Percentiles rank a stretch among this genome's conserved stretches.
These are phyloP conservation scores for Podospora appendiculata DNA, from an alignment of 495 filamentous ascomycete genomes.

Conservation along the genomic window DNA sequence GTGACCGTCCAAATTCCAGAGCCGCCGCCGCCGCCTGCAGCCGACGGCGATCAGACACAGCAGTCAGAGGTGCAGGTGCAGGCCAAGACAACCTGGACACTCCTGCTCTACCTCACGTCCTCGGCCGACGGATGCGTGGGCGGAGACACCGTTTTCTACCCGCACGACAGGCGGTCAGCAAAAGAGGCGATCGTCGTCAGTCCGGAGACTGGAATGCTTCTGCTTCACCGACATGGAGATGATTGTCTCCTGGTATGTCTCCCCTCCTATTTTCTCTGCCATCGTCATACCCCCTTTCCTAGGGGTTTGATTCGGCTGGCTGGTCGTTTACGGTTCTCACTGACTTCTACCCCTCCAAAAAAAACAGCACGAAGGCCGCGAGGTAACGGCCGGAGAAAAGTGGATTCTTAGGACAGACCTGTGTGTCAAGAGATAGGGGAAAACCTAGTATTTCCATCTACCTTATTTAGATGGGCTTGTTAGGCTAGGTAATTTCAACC, in stretches of 20 bases:
- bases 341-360: background rate
- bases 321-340: background rate
- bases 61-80: conserved; percentile 18
- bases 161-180: conserved; percentile 51
- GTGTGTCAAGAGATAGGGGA: conserved; percentile 47
- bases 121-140: conserved; percentile 47
- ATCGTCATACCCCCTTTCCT: background rate
- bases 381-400: conserved; percentile 78
- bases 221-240: conserved; percentile 84
- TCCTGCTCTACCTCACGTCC: conserved; percentile 79
- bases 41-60: conserved; percentile 1
- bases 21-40: too few relatives aligned
- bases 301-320: background rate
- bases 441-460: background rate
- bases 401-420: conserved; percentile 90
- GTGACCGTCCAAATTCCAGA: conserved; percentile 41
- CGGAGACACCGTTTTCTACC: conserved; percentile 91
- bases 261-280: background rate
- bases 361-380: conserved; percentile 64
- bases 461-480: background rate
- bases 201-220: conserved; percentile 71
- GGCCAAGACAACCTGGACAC: conserved; percentile 87
- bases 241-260: conserved; percentile 64
- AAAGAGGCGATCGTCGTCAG: conserved; percentile 58
- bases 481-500: too few relatives aligned